Evolutionary conservation across 768 basidiomycete genomes (phyloP), one percentile per base, ranked within the genome.

Genomic region (Pleurotus salmoneostramineus): DNA sequence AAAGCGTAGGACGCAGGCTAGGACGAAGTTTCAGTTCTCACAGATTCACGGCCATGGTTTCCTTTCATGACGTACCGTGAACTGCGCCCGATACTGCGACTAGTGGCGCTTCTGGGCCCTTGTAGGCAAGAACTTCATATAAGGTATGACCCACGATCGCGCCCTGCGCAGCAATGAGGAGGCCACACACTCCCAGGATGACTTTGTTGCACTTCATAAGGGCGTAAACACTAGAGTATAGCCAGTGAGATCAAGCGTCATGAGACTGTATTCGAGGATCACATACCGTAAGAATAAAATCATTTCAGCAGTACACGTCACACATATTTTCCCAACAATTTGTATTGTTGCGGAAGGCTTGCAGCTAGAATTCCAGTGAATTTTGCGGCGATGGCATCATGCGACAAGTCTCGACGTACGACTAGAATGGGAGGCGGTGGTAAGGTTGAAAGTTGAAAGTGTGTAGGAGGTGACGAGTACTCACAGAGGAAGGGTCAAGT

Each of bases 341-440:
- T 61, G 56, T 44, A 61, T 57, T 33, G 58, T 58, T 5, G 36
- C 57, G 40, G 51, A 61, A n/a, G 50, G 60, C 21, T 40, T 44
- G 32, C 60, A 61, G 36, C 56, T 61, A 43, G 12, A 45, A 27
- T 27, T 27, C 21, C 21, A 27, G 21, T 45, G 12, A 7, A 45
- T 6, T 6, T 11, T 45, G 12, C 12, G 17, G 6, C 37, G n/a
- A 10, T 12, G 17, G 44, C 14, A 11, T 6, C 17, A 11, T 1
- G 10, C 44, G n/a, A 45, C 12, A 17, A n/a, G 21, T 27, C 21
- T 27, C 21, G 21, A 27, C 21, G 21, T 27, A 27, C 21, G 21
- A 27, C 21, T 27, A 27, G 21, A 27, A 27, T 27, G 21, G 21
- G 21, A 27, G 21, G 21, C 21, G 21, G 21, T 27, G 21, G 21